Evolutionary conservation across 225 moss, liverwort and hornwort species (phyloP), one percentile per base, ranked within the genome.

Genomic region (Polytrichum formosum): DNA sequence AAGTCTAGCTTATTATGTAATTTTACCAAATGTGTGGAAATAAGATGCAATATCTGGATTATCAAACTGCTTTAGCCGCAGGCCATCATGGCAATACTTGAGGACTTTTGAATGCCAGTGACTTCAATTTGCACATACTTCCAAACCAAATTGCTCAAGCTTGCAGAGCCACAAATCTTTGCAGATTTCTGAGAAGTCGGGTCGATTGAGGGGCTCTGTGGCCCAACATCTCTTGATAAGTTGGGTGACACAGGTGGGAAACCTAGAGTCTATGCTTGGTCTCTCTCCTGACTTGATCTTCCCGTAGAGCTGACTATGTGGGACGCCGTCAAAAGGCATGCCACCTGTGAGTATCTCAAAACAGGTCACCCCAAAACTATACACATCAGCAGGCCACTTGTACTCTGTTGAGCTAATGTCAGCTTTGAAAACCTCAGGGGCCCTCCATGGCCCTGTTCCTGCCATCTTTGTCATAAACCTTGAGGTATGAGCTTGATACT

Each of bases 381-480:
- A 85, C 0, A 85, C 81, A 66, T 85, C 85, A 0, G 81, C 81
- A 0, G 73, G 33, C 81, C 80, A 84, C 63, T 33, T 74, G 64
- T 85, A 78, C 1, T 33, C 2, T 1, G 59, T 56, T 55, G 55
- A 19, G 55, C 19, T 19, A 16, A 13, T 55, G 19, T 55, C 55
- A 1, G 59, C 10, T 20, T 73, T 25, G 76, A 67, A 85, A 2
- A 85, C 67, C 73, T 81, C 81, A 0, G 81, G 81, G 1, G 81
- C 81, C 10, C 76, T 67, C 73, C 76, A 77, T 1, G 69, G 69
- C 19, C 75, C 70, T 17, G 85, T 78, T 21, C 78, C 85, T 5
- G 3, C 73, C 65, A 68, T 73, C 13, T 13, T 55, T 1, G 53
- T 7, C 35, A 28, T 20, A 27, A 6, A 61, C 4, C 17, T 55